A percentile compares a stretch with the other conserved stretches of the same genome.
These are phyloP conservation scores for Boechera divaricarpa DNA, from an alignment of 345 rosid species.

Conservation along the genomic window DNA sequence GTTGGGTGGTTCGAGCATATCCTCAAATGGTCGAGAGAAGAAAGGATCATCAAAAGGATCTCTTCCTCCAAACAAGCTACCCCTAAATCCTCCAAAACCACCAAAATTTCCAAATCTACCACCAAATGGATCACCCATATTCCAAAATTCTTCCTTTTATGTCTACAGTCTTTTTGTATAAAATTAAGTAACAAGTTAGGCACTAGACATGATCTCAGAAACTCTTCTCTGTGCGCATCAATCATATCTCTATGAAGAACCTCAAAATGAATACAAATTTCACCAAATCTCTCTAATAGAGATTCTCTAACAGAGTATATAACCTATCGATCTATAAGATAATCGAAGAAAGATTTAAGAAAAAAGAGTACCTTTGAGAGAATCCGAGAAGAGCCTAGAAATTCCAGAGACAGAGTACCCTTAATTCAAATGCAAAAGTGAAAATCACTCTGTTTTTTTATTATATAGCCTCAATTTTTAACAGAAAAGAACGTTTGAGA, in stretches of 20 bases:
- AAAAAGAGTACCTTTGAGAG: constrained; percentile 36
- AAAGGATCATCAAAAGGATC: constrained; percentile 84
- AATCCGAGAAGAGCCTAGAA: constrained; percentile 27
- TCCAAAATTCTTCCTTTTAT: constrained; percentile 42
- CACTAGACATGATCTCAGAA: neutral
- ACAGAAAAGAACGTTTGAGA: constrained; percentile 3
- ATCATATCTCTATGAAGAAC: neutral
- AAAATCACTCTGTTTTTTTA: constrained; percentile 9
- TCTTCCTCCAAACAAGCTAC: constrained; percentile 62
- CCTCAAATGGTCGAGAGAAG: constrained; percentile 63
- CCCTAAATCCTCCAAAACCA: constrained; percentile 47
- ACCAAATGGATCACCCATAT: constrained; percentile 53
- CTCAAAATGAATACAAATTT: neutral
- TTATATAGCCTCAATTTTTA: neutral
- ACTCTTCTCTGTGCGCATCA: neutral
- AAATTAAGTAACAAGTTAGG: neutral
- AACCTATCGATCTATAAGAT: neutral
- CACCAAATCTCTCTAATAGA: neutral
- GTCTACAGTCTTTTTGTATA: constrained; percentile 51
- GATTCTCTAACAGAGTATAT: neutral
- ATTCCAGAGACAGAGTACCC: constrained; percentile 8
- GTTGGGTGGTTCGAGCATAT: constrained; percentile 44
- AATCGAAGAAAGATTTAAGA: neutral
- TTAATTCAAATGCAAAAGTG: neutral
- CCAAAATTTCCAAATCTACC: constrained; percentile 52